Conservation (phyloP, 1,284 basidiomycete genomes). For the Trametes versicolor region DNA sequence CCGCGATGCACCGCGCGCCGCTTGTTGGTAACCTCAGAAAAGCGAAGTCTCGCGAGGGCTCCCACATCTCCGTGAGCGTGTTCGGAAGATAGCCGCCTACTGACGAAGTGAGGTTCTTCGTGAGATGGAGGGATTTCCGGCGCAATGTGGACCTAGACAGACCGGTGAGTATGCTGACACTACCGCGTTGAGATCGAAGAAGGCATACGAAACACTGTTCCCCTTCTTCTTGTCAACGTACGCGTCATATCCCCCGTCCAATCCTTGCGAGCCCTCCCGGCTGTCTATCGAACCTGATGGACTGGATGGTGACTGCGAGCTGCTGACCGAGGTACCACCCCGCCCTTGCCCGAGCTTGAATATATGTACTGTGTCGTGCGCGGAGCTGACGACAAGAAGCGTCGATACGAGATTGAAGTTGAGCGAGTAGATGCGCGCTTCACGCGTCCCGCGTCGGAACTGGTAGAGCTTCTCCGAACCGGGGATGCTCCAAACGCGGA, state of each 20-base stretch:
- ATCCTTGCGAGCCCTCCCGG: constrained; percentile 60
- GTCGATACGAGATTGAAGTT: constrained; percentile 91
- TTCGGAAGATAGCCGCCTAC: constrained; percentile 93
- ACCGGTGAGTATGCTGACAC: constrained; percentile 8
- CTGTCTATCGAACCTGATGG: constrained; percentile 74
- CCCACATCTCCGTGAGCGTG: constrained; percentile 96
- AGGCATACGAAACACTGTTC: constrained; percentile 53
- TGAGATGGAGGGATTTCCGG: constrained; percentile 79
- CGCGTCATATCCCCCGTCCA: constrained; percentile 81
- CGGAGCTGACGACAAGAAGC: constrained; percentile 89
- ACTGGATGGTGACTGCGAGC: constrained; percentile 52
- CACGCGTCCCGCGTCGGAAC: constrained; percentile 90
- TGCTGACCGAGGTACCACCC: constrained; percentile 30
- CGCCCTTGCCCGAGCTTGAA: constrained; percentile 79
- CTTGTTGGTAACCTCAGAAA: constrained; percentile 88
- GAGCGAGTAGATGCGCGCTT: constrained; percentile 90
- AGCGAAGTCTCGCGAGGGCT: constrained; percentile 95
- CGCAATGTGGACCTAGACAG: constrained; percentile 63
- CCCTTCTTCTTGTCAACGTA: constrained; percentile 78
- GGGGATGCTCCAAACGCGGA: constrained; percentile 93
- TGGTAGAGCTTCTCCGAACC: constrained; percentile 95
- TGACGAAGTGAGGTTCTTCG: constrained; percentile 82
- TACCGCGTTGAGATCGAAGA: background rate
- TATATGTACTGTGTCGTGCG: constrained; percentile 97
- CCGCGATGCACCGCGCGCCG: constrained; percentile 86